Base-by-base conservation (phyloP, 345 rosid genomes). In the Clarkia xantiana region DNA sequence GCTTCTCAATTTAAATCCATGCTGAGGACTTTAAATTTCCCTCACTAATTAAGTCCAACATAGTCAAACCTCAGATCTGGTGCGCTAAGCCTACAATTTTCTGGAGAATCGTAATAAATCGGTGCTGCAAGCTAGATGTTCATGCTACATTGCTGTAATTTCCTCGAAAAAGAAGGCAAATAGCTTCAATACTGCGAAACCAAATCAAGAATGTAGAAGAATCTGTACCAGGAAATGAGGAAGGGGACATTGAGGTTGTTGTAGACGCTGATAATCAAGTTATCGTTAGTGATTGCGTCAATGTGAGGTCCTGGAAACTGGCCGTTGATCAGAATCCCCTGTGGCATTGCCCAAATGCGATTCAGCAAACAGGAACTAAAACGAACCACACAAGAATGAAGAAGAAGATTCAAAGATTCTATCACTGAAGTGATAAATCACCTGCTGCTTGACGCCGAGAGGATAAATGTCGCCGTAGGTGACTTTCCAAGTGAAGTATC, bases 401-500 rank as follows among this genome's bases (percentile, higher is more conserved):
- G 23, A 45, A 45, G 23, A 19, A 18, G 22, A 3, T 29, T 29
- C 36, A 29, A 29, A 29, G 4, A 29, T 29, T 7, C 7, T 29
- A 29, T 29, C 36, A 29, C 8, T 29, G 36, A 29, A 29, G 4
- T 29, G 36, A 50, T 2, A 12, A 51, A 8, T n/a, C 61, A 87
- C 97, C 85, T 68, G 78, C 61, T 85, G 97, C 76, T 76, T 85
- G 58, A 82, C 85, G 4, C 97, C 97, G 34, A 89, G 94, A 34
- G 97, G 97, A 42, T 82, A 89, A 59, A 89, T 80, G 56, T 85
- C 72, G 13, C 95, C 95, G 43, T 89, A 82, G 19, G 97, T 82
- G 56, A 89, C 69, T 61, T 82, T 85, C 97, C 97, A 85, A 4
- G 80, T 82, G 62, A 68, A 62, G 72, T 67, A 82, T 55, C 94